Evolutionary conservation across 768 basidiomycete species (phyloP), one percentile per base, ranked within the genome.

Genomic region (Tricholoma matsutake): DNA sequence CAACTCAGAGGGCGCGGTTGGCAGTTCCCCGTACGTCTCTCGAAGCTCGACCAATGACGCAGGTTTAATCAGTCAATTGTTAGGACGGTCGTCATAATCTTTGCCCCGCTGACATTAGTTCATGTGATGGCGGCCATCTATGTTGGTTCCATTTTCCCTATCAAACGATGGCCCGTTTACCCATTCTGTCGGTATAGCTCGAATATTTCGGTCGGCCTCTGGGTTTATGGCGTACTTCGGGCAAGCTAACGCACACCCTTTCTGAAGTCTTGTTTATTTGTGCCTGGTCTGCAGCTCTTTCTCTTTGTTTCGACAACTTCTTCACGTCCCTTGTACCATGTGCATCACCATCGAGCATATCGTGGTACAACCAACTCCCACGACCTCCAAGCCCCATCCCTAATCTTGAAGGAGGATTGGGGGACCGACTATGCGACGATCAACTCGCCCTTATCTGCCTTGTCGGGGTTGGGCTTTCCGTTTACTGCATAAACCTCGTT

Each of bases 181-280:
- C 61, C 22, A 35, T 55, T 55, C 11, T 59, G 37, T 45, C 59
- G 64, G 34, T 63, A 58, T 68, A 95, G 93, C 80, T 94, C 59
- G 94, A 96, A 75, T 97, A 97, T 75, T 95, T 95, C 68, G 91
- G 94, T 41, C 86, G 89, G 35, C 94, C 95, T 6, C 77, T 96
- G 22, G 95, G 94, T n/a, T 78, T 96, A 31, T 96, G 95, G 95
- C 82, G 84, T 56, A 94, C 94, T 32, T 92, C 92, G 32, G 86
- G 80, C 54, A 96, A 96, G 74, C 83, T 95, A 37, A 85, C 89
- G 2, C 88, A 95, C 69, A 96, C 94, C 6, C 83, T 96, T 32
- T 82, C 86, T 51, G 95, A 96, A 78, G 89, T 94, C 49, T 79
- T 93, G 58, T 94, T 93, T 72, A 94, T 94, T 66, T 96, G 94